A percentile compares a stretch with the other conserved stretches of the same genome.
Conservation (phyloP, 305 asterid genomes). For the Fraxinus angustifolia region DNA sequence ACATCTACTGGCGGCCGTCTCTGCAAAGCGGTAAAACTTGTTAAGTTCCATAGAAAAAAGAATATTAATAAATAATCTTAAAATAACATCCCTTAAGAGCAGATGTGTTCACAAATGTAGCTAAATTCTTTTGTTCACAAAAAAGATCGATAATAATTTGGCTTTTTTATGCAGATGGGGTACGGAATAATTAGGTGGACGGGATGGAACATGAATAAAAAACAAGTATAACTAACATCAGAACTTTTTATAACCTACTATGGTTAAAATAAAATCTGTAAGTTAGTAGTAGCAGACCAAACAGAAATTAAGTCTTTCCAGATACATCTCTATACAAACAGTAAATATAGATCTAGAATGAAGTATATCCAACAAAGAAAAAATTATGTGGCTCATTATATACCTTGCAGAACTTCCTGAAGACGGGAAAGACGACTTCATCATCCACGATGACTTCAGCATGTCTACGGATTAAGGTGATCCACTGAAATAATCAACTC, state of each 20-base stretch:
- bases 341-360: neutral
- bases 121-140: neutral
- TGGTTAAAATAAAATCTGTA: neutral
- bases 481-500: slow-evolving; percentile 66
- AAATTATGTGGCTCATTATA: neutral
- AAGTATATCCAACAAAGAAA: neutral
- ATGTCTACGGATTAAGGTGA: slow-evolving; percentile 69
- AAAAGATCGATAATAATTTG: neutral
- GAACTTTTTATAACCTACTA: neutral
- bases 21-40: slow-evolving; percentile 41
- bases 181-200: neutral
- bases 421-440: slow-evolving; percentile 55
- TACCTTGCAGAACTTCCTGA: slow-evolving; percentile 83
- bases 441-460: slow-evolving; percentile 77
- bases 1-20: slow-evolving; percentile 74
- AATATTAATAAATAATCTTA: neutral
- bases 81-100: neutral
- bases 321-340: neutral
- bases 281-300: neutral
- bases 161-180: neutral
- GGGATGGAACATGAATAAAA: neutral
- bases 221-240: neutral
- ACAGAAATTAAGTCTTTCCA: neutral
- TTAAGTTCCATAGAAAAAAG: neutral
- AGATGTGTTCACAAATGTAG: neutral